Evolutionary conservation across 148 eudicot genomes (phyloP).

Genomic region (Linanthus parryae): DNA sequence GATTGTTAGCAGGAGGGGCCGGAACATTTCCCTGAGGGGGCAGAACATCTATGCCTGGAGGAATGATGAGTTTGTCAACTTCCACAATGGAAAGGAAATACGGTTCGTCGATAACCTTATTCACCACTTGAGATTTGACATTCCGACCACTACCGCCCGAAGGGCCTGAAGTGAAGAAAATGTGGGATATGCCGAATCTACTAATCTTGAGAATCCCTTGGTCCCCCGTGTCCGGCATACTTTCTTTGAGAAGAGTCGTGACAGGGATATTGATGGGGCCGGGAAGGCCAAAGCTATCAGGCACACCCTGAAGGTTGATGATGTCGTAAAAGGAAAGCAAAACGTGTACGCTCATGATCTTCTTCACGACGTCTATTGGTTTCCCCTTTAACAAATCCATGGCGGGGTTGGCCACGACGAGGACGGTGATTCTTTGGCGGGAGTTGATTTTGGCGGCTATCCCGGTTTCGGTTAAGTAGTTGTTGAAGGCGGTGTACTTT

Average conservation of each 20-base stretch:
- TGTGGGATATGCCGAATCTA: too few species aligned
- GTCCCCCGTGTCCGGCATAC: slow-evolving; percentile 18
- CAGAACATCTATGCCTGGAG: slow-evolving; percentile 15
- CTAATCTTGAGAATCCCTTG: slow-evolving; percentile 34
- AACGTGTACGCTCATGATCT: slow-evolving; percentile 29
- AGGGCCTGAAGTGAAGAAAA: slow-evolving; percentile 19
- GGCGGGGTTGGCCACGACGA: slow-evolving; percentile 24
- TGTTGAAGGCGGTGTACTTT: slow-evolving; percentile 28
- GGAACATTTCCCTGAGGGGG: slow-evolving; percentile 1
- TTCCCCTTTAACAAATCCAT: slow-evolving; percentile 9
- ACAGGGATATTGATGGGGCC: slow-evolving; percentile 6
- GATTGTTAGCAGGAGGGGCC: neutral
- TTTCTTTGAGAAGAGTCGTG: slow-evolving; percentile 33
- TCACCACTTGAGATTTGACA: slow-evolving; percentile 19
- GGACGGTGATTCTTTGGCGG: slow-evolving; percentile 31
- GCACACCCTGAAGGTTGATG: slow-evolving; percentile 13
- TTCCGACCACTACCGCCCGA: slow-evolving; percentile 18
- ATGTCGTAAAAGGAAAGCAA: slow-evolving; percentile 35
- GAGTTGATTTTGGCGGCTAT: slow-evolving; percentile 24
- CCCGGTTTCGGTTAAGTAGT: slow-evolving; percentile 22
- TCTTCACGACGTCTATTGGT: slow-evolving; percentile 1
- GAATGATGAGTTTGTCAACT: slow-evolving; percentile 25
- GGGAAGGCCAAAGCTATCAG: slow-evolving; percentile 9
- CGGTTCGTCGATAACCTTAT: slow-evolving; percentile 21
- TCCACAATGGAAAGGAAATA: slow-evolving; percentile 32